These are phyloP conservation scores for Sonneratia alba DNA, from an alignment of 345 rosid genomes.

Conservation along the genomic window DNA sequence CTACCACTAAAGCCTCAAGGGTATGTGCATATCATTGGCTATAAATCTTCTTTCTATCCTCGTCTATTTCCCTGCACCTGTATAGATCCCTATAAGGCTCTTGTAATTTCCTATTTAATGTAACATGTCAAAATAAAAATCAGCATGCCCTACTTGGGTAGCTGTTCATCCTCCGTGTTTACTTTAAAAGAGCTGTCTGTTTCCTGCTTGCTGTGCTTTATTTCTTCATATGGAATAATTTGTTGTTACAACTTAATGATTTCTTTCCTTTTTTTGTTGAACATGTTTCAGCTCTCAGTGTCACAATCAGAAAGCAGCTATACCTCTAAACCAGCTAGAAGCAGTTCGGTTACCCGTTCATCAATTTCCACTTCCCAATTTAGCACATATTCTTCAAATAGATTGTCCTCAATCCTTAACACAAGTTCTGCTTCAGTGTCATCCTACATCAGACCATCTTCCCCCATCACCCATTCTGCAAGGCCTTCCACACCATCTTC, in stretches of 20 bases:
- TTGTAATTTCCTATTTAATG: no score
- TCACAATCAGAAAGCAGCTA: conserved; percentile 75
- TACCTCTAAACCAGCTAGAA: conserved; percentile 71
- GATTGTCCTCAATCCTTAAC: conserved; percentile 56
- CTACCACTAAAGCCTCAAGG: conserved; percentile 77
- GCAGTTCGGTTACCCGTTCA: conserved; percentile 81
- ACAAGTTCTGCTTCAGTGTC: conserved; percentile 95
- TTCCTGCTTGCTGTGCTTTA: no score
- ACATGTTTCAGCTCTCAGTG: conserved; percentile 65
- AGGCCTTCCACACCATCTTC: conserved; percentile 74
- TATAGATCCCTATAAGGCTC: no score
- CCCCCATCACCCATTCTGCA: conserved; percentile 59
- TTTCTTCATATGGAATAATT: not conserved
- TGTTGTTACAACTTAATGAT: not conserved
- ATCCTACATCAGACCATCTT: conserved; percentile 76
- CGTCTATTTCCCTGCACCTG: no score
- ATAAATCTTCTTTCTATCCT: not conserved
- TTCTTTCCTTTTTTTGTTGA: conserved; percentile 2
- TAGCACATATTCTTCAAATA: conserved; percentile 53
- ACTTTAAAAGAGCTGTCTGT: no score
- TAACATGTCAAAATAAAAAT: no score
- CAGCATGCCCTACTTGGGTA: no score
- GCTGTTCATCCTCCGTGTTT: no score
- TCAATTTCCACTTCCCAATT: conserved; percentile 67
- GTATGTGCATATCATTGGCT: conserved; percentile 25